These are phyloP conservation scores for Auriscalpium vulgare DNA, from an alignment of 768 basidiomycete species.

Conservation along the genomic window DNA sequence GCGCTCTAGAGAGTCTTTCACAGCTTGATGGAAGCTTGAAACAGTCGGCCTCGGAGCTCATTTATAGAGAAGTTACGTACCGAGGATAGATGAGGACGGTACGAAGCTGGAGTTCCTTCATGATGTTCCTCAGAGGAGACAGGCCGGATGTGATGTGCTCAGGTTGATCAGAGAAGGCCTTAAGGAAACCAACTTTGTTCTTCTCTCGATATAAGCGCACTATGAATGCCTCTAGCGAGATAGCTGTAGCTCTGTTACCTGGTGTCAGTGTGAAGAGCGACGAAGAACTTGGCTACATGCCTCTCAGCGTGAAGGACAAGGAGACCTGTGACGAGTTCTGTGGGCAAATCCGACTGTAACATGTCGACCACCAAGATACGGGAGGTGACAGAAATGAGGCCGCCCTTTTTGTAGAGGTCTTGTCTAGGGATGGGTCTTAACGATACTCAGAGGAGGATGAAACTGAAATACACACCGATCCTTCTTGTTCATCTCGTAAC, in stretches of 20 bases:
- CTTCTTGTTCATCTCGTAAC: conserved; percentile 70
- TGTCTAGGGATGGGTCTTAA: conserved; percentile 36
- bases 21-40: conserved; percentile 78
- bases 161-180: conserved; percentile 95
- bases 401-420: conserved; percentile 79
- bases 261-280: background rate
- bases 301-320: conserved; percentile 87
- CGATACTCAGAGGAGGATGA: background rate
- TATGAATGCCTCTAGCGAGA: conserved; percentile 88
- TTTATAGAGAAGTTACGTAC: conserved; percentile 29
- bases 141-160: conserved; percentile 91
- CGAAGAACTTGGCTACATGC: conserved; percentile 32
- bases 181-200: conserved; percentile 86
- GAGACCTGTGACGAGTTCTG: conserved; percentile 80
- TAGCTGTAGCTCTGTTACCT: conserved; percentile 61
- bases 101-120: conserved; percentile 87
- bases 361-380: conserved; percentile 94
- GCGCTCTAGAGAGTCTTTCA: conserved; percentile 75
- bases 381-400: conserved; percentile 86
- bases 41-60: background rate
- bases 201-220: conserved; percentile 84
- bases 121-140: conserved; percentile 84
- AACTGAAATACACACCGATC: conserved; percentile 50
- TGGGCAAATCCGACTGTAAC: conserved; percentile 80
- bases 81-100: conserved; percentile 90